Evolutionary conservation across 805 yeast species (phyloP).

Genomic region (Lipomyces kockii): DNA sequence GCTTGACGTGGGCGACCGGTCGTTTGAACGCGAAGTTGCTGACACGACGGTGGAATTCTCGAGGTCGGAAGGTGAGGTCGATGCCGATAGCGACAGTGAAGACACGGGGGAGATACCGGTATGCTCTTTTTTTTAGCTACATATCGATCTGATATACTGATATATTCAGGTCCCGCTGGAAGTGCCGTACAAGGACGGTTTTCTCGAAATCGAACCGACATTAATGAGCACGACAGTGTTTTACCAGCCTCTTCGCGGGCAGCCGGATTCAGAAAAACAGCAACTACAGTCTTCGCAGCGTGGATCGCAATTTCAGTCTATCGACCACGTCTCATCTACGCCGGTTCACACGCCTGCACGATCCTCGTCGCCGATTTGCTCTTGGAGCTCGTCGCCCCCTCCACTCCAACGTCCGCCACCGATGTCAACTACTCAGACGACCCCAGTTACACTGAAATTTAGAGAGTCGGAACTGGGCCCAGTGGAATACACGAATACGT

Average conservation of each 20-base stretch:
- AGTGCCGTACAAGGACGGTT: background rate
- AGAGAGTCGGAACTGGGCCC: background rate
- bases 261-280: background rate
- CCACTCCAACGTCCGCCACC: background rate
- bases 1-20: background rate
- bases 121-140: background rate
- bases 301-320: background rate
- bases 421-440: background rate
- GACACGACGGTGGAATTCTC: background rate
- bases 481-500: background rate
- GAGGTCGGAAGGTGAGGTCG: background rate
- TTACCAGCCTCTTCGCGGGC: background rate
- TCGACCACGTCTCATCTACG: background rate
- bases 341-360: background rate
- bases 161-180: background rate
- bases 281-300: background rate
- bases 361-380: background rate
- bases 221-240: conserved; percentile 2
- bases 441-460: background rate
- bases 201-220: background rate
- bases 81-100: background rate
- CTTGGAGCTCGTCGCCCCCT: background rate
- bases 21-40: background rate
- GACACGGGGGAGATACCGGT: background rate
- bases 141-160: background rate